Evolutionary conservation across 163 green algal genomes (phyloP), one percentile per base, ranked within the genome.

Genomic region (Coccomyxa subellipsoidea): DNA sequence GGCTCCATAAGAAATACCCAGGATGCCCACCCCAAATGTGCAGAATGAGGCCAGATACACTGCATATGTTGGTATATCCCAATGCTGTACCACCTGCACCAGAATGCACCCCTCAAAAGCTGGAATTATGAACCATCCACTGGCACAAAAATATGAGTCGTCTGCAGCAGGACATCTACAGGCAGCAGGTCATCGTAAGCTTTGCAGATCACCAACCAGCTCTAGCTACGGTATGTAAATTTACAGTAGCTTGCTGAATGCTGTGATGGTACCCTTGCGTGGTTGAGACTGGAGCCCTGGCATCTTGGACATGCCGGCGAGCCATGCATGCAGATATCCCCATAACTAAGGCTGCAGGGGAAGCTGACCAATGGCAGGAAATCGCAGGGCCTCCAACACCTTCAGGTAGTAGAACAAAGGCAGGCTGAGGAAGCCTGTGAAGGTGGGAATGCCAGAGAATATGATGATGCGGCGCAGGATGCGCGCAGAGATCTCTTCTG

Each of bases 1-100:
- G 36, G 37, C 72, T 59, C 72, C 72, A 40, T 78, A 78, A 32
- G 72, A 59, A 40, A 78, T 78, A 18, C 72, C 72, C 72, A 78
- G 7, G 2, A 78, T 32, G 15, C 72, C 72, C 2, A 47, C 72
- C 29, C 72, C 72, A 78, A 78, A 78, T 32, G 72, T 78, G 31
- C 29, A 40, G 21, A 78, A 78, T 38, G 36, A 53, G 7, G 37
- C 72, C 27, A 78, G 3, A 7, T 78, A 78, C 29, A 78, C 72
- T n/a, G 25, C 72, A 31, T 34, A 78, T 32, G 37, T 78, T 21
- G 72, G 72, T n/a, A 78, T 59, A 8, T 78, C 72, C 72, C 21
- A 27, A 32, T 78, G 72, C 31, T 73, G 21, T 18, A 73, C 27
- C 2, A 73, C 66, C 66, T 73, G n/a, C 66, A 66, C 47, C 47